Base-by-base conservation (phyloP, 352 stramenopile species). In the Phytopythium delawarense region DNA sequence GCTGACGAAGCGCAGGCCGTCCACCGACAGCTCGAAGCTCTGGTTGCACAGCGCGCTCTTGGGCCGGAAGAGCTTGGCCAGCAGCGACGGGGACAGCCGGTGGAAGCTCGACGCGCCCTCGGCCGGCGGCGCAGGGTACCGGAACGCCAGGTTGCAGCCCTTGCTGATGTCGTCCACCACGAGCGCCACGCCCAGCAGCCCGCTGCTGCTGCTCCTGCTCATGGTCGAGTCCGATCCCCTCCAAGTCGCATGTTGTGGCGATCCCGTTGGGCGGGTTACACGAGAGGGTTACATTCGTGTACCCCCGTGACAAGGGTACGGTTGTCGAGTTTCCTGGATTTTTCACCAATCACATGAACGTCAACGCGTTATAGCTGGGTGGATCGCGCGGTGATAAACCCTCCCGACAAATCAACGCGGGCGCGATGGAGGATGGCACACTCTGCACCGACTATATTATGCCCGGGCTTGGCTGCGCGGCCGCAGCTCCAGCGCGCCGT, bases 81-180 rank as follows among this genome's bases (percentile, higher is more conserved):
- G 67, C 23, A 96, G 80, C 42, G 82, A 71, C 20, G 84, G 73
- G 6, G 79, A 88, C 39, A 96, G 78, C 34, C 78, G 72, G 64
- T 94, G 85, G 67, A 96, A 96, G 50, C 70, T 88, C 13, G 84
- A 91, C 42, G 75, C 72, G 21, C 73, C 71, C 58, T 87, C 72
- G n/a, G 64, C 64, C 16, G 76, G 69, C 2, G 84, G 76, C 25
- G 81, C 74, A 7, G 87, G 87, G 67, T 96, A 96, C 37, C 87
- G 78, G 65, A 96, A 94, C 18, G 84, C 87, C 54, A 96, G 67
- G 67, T 94, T 91, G 66, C 84, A 93, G 37, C 85, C 87, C 63
- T 94, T 93, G 73, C 83, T 85, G 67, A 93, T 93, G 72, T 96
- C 87, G 80, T 96, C 87, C 39, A 96, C 87, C 5, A 96, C 85